phyloP scores from a whole-genome alignment of 305 asterid species.

The Solanum hybrid region DNA sequence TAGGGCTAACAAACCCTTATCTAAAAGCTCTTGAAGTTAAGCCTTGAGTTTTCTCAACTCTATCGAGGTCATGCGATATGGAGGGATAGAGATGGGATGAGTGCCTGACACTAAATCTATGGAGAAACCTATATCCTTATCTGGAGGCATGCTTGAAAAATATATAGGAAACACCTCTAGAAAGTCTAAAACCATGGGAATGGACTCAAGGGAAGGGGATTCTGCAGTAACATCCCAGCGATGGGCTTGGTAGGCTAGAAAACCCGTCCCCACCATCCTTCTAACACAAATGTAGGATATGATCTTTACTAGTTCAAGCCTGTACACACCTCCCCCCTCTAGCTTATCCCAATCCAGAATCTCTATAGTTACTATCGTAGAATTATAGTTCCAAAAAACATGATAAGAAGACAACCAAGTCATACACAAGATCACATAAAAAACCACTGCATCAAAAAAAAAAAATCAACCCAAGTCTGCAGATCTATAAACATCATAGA shows the following conservation, averaged over 20 bases:
- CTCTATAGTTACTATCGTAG: not conserved
- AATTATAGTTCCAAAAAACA: not conserved
- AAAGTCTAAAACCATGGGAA: not conserved
- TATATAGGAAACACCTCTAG: not conserved
- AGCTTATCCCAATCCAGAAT: not conserved
- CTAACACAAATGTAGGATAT: not conserved
- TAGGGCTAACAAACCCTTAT: not conserved
- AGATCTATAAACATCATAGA: not conserved
- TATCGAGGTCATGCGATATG: not conserved
- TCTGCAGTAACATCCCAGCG: not conserved
- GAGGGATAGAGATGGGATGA: not conserved
- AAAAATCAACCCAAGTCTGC: not conserved
- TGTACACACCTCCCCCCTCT: not conserved
- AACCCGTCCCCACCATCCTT: not conserved
- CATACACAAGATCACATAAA: not conserved
- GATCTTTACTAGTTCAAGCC: not conserved
- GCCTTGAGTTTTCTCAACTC: not conserved
- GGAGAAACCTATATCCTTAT: not conserved
- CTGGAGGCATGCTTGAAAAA: not conserved
- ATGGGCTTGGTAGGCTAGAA: not conserved
- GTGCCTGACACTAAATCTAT: not conserved
- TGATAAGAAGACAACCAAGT: not conserved
- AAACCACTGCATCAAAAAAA: too few species aligned
- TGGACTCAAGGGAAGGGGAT: not conserved
- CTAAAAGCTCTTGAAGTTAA: not conserved